Evolutionary conservation across 306 rosid species (phyloP), one percentile per base, ranked within the genome.

Genomic region (Medicago ruthenica): DNA sequence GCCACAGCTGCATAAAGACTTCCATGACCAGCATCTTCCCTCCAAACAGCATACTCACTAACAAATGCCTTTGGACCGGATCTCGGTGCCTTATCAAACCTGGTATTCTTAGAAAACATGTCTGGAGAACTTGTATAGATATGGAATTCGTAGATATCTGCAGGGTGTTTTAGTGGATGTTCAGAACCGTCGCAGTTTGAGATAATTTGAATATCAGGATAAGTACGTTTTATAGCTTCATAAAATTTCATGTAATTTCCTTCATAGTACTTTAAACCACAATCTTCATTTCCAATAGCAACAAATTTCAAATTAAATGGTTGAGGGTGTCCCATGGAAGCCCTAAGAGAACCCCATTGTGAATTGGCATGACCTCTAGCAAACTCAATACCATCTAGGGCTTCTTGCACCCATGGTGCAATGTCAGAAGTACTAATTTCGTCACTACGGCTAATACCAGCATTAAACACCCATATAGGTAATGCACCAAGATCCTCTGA

Each of bases 241-340:
- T 82, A 78, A 81, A 93, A 87, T 81, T 77, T 83, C 34, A 83
- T 78, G 67, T 93, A 93, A 75, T 93, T 93, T 18, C 2, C 61
- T 54, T 18, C 13, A 75, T 93, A 93, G 50, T 89, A 81, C 67
- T 15, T 54, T 74, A 82, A 84, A 34, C 57, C 72, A 59, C 98
- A 93, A 37, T 90, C 95, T 81, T 93, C 98, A 80, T 93, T 90
- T 83, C 98, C 98, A 60, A 89, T 17, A 20, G 97, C 95, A 50
- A 93, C 89, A 74, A 80, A 83, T 82, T 76, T 85, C 37, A 93
- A 77, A 76, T 93, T 90, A 79, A 89, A 93, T 48, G 98, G 98
- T 24, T 89, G 42, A 10, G 89, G 87, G 78, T 86, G 98, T 75
- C 97, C 97, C 98, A 93, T 86, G 13, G 82, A 18, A 74, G 89